phyloP scores from a whole-genome alignment of 163 green algal genomes.

The Scenedesmus sp. region DNA sequence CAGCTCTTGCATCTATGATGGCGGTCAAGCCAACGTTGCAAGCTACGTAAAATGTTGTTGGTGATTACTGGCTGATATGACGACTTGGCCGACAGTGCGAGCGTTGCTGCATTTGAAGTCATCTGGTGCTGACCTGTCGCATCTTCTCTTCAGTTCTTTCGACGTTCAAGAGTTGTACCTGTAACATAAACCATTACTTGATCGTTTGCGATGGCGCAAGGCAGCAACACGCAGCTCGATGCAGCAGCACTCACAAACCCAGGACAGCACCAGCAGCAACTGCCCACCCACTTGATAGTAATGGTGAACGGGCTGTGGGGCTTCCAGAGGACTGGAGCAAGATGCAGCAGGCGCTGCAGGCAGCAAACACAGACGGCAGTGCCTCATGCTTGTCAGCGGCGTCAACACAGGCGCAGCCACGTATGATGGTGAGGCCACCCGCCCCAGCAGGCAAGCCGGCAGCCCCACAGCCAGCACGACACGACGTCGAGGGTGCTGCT shows the following conservation, averaged over 20 bases:
- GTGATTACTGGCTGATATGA: background rate
- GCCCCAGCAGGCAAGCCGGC: too few species aligned
- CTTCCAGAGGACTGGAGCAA: constrained; percentile 28
- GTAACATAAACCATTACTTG: background rate
- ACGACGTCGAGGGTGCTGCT: too few species aligned
- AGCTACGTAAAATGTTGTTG: too few species aligned
- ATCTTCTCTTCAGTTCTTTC: too few species aligned
- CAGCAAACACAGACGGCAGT: background rate
- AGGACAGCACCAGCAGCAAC: background rate
- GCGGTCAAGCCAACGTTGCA: too few species aligned
- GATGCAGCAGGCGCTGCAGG: constrained; percentile 38
- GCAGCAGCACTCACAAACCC: background rate
- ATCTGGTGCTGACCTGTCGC: background rate
- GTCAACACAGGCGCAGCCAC: constrained; percentile 30
- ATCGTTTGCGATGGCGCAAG: background rate
- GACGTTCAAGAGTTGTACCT: too few species aligned
- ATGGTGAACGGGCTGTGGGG: constrained; percentile 55
- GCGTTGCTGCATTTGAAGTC: background rate
- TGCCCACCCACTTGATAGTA: constrained; percentile 34
- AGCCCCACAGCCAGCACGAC: background rate
- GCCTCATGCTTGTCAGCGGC: background rate
- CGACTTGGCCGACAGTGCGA: background rate
- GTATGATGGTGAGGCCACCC: constrained; percentile 38
- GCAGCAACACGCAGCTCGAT: background rate
- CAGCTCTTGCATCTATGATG: background rate